Evolutionary conservation across 2,329 filamentous ascomycete species (phyloP), one percentile per base, ranked within the genome.

Genomic region (Helotiales sp.): DNA sequence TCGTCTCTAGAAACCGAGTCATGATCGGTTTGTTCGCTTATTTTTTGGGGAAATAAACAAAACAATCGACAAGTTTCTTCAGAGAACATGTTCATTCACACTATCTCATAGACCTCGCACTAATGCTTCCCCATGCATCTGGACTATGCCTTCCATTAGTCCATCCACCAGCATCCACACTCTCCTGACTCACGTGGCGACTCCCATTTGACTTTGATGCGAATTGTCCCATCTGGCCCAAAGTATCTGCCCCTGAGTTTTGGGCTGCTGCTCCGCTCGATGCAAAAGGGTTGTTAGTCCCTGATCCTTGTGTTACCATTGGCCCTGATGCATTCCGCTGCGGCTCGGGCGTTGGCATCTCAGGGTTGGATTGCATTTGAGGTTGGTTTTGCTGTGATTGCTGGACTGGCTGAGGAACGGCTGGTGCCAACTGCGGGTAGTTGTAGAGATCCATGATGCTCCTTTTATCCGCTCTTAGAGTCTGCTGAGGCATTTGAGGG

Each of bases 361-460:
- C 34, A 17, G 61, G 50, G 2, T 63, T 47, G 11, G 60, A 22
- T 10, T 59, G 69, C 22, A 49, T 62, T 54, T 70, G 72, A 8
- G 70, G 58, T 57, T 74, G 72, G 24, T 67, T 55, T 34, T 72
- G 69, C 22, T 64, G 45, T 13, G 65, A 59, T 47, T 71, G 68
- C n/a, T 64, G 65, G 17, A 63, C 24, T 22, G 69, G 66, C 28
- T 69, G 66, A 26, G 65, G 60, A 32, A 69, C 69, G 8, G 67
- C 67, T n/a, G 76, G 75, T 30, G 75, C 75, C 32, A 77, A 55
- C 66, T 78, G 76, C 43, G 77, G 75, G 30, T 76, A 86, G 75
- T 87, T 89, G 65, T 92, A 95, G 11, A 96, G 79, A 6, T 92
- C 90, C 77, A 95, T 82, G 67, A 96, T 95, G 4, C 90, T 90